These are phyloP conservation scores for Candida ortonii DNA, from an alignment of 805 yeast species.

Conservation along the genomic window DNA sequence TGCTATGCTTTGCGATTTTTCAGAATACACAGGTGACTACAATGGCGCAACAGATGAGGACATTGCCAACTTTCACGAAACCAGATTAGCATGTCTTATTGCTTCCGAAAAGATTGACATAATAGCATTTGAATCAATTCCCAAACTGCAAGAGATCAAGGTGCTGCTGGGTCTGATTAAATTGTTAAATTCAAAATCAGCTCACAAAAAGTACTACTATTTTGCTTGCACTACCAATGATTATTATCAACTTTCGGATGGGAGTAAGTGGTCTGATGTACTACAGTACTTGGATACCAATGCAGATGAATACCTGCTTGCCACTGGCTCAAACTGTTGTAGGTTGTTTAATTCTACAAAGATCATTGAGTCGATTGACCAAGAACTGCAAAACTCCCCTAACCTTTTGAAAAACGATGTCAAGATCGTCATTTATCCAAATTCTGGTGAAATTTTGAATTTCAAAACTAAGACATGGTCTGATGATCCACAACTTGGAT, in stretches of 20 bases:
- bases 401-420: constrained; percentile 17
- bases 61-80: constrained; percentile 49
- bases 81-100: constrained; percentile 46
- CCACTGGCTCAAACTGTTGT: constrained; percentile 70
- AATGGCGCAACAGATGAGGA: constrained; percentile 37
- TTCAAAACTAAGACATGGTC: constrained; percentile 43
- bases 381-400: constrained; percentile 10
- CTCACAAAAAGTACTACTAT: constrained; percentile 20
- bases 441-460: constrained; percentile 68
- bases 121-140: too few species aligned
- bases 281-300: constrained; percentile 22
- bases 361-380: constrained; percentile 34
- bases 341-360: constrained; percentile 40
- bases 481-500: constrained; percentile 34
- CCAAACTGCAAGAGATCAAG: constrained; percentile 54
- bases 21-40: constrained; percentile 74
- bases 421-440: constrained; percentile 64
- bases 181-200: too few species aligned
- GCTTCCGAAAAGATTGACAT: constrained; percentile 75
- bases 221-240: constrained; percentile 41
- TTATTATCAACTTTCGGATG: constrained; percentile 47
- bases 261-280: constrained; percentile 39
- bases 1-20: constrained; percentile 60
- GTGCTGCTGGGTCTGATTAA: constrained; percentile 34
- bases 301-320: constrained; percentile 30